Base-by-base conservation (phyloP, 208 protist genomes). In the Entamoeba moshkovskii region DNA sequence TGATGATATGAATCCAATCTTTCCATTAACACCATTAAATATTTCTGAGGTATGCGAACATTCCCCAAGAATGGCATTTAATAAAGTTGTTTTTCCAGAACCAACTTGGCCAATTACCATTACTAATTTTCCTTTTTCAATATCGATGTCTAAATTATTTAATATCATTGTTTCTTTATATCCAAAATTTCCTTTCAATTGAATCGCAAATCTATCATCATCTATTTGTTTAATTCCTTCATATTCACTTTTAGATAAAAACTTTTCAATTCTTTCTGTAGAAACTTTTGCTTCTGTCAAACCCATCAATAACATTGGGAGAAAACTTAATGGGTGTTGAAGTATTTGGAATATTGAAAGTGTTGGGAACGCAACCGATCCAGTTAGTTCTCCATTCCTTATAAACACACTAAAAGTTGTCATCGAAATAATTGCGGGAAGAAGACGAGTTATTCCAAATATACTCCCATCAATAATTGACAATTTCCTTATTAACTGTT, bases 1-100 rank as follows among this genome's bases (percentile, higher is more conserved):
- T 95, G 98, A 97, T 15, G 97, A 95, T 49, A 97, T 96, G 94
- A 98, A 98, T 16, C 97, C 97, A 45, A 98, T 95, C 42, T 1
- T 38, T 33, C 94, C 66, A n/a, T 94, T 25, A 18, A 95, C 92
- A 33, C 59, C 59, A 85, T 42, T 44, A 46, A 59, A 22, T 44
- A 13, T 94, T 1, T 94, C 48, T 66, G n/a, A 44, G 1, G 18
- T 25, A 42, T 44, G 22, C n/a, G 13, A 2, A 3, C 44, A 22
- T 6, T 92, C 8, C 46, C 93, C 92, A 5, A 94, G 16, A 29
- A 91, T 49, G 16, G 92, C 47, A 48, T 29, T 52, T 1, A 94
- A 2, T 22, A 94, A 33, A 45, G 42, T 52, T 13, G 66, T 46
- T 44, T 94, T 94, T 38, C 93, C 93, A 22, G 18, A 49, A 45